These are phyloP conservation scores for Heterobasidion irregulare DNA, from an alignment of 1,284 basidiomycete genomes.

Conservation along the genomic window DNA sequence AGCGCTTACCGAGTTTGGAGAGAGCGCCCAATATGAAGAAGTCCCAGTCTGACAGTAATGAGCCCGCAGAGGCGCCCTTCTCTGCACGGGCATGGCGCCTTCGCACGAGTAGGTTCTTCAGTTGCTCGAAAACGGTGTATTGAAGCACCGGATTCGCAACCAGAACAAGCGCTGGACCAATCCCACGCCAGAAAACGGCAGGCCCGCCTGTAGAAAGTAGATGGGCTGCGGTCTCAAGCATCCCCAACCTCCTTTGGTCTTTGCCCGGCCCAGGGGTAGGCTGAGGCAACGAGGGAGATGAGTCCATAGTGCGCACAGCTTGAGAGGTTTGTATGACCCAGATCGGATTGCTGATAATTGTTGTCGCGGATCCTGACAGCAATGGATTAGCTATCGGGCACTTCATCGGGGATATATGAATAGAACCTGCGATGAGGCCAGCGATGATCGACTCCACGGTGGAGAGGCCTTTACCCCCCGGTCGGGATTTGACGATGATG, in stretches of 20 bases:
- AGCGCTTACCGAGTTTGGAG: slow-evolving; percentile 68
- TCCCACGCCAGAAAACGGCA: slow-evolving; percentile 87
- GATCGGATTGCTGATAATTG: slow-evolving; percentile 89
- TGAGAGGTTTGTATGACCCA: slow-evolving; percentile 96
- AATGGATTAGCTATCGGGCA: not conserved
- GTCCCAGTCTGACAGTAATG: slow-evolving; percentile 72
- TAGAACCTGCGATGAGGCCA: slow-evolving; percentile 76
- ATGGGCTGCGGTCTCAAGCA: slow-evolving; percentile 61
- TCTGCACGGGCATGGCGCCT: slow-evolving; percentile 44
- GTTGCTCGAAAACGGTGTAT: slow-evolving; percentile 83
- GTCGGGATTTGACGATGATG: slow-evolving; percentile 46
- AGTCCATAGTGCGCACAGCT: slow-evolving; percentile 54
- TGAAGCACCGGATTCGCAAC: slow-evolving; percentile 95
- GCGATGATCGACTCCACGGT: slow-evolving; percentile 88
- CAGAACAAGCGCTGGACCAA: slow-evolving; percentile 88
- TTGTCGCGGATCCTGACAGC: slow-evolving; percentile 75
- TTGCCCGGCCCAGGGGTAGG: slow-evolving; percentile 11
- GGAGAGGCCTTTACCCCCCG: slow-evolving; percentile 60
- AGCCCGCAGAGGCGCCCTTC: slow-evolving; percentile 20
- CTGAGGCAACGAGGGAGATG: slow-evolving; percentile 18
- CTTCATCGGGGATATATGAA: not conserved
- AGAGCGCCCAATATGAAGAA: slow-evolving; percentile 86
- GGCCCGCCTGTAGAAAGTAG: slow-evolving; percentile 78
- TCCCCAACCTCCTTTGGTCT: slow-evolving; percentile 46
- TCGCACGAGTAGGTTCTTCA: slow-evolving; percentile 72